Percentiles rank a stretch among this genome's conserved stretches.
phyloP scores from a whole-genome alignment of 306 rosid species.

The Mimosa pudica region DNA sequence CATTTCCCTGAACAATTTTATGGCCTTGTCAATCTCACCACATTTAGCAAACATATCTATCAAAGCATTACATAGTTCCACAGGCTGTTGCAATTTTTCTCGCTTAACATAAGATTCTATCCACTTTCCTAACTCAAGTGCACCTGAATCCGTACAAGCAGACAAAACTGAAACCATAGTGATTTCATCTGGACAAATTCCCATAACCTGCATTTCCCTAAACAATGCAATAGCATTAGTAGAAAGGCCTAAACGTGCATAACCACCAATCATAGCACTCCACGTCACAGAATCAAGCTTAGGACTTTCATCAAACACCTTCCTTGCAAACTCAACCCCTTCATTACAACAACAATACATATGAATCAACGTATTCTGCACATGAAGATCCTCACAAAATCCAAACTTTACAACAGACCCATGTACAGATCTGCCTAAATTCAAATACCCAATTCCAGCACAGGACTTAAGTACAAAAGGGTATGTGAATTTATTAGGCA shows the following conservation, averaged over 20 bases:
- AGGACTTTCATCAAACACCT: constrained; percentile 73
- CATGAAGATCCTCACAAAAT: constrained; percentile 69
- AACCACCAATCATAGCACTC: constrained; percentile 95
- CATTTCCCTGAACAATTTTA: constrained; percentile 63
- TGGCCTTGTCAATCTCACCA: constrained; percentile 76
- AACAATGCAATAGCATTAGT: constrained; percentile 59
- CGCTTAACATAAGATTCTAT: constrained; percentile 68
- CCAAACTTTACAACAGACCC: constrained; percentile 68
- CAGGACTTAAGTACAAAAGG: constrained; percentile 89
- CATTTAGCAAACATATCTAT: constrained; percentile 95
- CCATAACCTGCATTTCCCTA: constrained; percentile 77
- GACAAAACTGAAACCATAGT: constrained; percentile 80
- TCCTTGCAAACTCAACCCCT: constrained; percentile 58
- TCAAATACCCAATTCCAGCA: constrained; percentile 63
- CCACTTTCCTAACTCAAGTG: constrained; percentile 95
- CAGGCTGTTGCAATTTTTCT: constrained; percentile 55
- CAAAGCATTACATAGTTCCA: constrained; percentile 78
- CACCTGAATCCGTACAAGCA: constrained; percentile 83
- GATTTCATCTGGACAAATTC: constrained; percentile 77
- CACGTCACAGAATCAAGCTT: constrained; percentile 71
- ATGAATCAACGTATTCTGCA: constrained; percentile 78
- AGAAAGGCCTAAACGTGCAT: constrained; percentile 61
- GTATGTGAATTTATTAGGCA: constrained; percentile 82
- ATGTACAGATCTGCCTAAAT: constrained; percentile 63
- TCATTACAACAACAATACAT: constrained; percentile 67